A percentile compares a stretch with the other conserved stretches of the same genome.
phyloP scores from a whole-genome alignment of 139 green algal species.

The Haematococcus lacustris region DNA sequence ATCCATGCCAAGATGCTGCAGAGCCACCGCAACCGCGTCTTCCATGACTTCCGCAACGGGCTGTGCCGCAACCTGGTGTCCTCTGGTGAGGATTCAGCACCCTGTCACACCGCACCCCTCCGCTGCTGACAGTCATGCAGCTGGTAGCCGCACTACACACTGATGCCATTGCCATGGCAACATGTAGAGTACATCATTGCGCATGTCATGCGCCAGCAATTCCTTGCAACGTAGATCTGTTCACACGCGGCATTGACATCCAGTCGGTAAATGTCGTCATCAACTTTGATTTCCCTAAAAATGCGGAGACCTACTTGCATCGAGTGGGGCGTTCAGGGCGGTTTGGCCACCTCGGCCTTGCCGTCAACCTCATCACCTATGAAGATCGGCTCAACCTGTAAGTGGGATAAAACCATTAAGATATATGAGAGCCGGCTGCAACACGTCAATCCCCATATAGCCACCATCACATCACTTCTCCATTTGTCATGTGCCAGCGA shows the following conservation, averaged over 20 bases:
- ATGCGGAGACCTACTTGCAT: constrained; percentile 98
- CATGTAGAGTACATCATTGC: too few species aligned
- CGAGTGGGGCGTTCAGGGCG: constrained; percentile 90
- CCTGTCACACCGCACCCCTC: too few species aligned
- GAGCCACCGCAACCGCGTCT: constrained; percentile 97
- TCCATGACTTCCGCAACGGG: constrained; percentile 99
- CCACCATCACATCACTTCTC: too few species aligned
- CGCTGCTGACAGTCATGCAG: too few species aligned
- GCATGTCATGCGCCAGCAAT: too few species aligned
- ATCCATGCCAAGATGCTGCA: constrained; percentile 99
- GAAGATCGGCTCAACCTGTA: constrained; percentile 97
- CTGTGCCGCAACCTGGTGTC: constrained; percentile 97
- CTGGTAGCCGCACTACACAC: too few species aligned
- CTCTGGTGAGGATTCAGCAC: constrained; percentile 66
- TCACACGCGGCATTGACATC: constrained; percentile 97
- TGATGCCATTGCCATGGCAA: too few species aligned
- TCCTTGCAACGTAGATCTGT: constrained; percentile 90
- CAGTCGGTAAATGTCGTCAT: constrained; percentile 99
- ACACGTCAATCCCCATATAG: too few species aligned
- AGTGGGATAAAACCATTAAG: too few species aligned
- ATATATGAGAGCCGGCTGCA: too few species aligned
- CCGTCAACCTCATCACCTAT: constrained; percentile 98
- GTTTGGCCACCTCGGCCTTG: constrained; percentile 98
- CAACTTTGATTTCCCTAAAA: constrained; percentile 99
- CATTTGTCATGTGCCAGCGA: too few species aligned